Evolutionary conservation across 2,329 filamentous ascomycete species (phyloP).

Genomic region (Colletotrichum godetiae): DNA sequence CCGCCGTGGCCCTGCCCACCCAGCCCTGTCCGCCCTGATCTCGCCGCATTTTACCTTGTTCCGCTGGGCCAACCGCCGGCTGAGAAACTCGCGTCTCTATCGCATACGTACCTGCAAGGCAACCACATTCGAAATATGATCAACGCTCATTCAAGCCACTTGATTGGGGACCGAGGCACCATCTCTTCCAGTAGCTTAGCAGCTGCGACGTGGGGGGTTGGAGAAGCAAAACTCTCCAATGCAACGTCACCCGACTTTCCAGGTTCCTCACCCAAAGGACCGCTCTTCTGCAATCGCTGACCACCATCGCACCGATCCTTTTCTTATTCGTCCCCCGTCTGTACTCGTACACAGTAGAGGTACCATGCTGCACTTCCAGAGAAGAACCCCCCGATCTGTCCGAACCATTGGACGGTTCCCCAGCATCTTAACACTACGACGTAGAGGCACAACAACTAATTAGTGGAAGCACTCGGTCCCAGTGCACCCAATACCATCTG

Average conservation of each 20-base stretch:
- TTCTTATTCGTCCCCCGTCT: not conserved
- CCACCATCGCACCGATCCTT: not conserved
- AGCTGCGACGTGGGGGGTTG: slow-evolving; percentile 25
- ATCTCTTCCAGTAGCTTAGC: slow-evolving; percentile 6
- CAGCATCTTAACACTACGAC: not conserved
- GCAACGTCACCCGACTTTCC: slow-evolving; percentile 22
- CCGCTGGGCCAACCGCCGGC: slow-evolving; percentile 11
- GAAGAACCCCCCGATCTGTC: slow-evolving; percentile 2
- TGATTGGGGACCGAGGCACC: slow-evolving; percentile 21
- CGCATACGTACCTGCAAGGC: slow-evolving; percentile 5
- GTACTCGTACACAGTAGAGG: not conserved
- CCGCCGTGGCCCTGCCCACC: not conserved
- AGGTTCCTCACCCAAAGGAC: not conserved
- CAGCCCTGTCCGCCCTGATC: slow-evolving; percentile 18
- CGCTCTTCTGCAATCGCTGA: not conserved
- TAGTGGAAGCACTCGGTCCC: not conserved
- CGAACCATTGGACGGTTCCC: slow-evolving; percentile 1
- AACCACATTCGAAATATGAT: not conserved
- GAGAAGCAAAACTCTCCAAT: slow-evolving; percentile 23
- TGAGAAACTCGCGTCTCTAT: not conserved
- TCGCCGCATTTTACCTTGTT: slow-evolving; percentile 9
- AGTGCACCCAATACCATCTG: not conserved
- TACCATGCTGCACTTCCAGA: not conserved
- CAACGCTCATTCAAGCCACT: not conserved
- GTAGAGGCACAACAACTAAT: not conserved